Base-by-base conservation (phyloP, 257 asterid genomes). In the Ligustrum vulgare region DNA sequence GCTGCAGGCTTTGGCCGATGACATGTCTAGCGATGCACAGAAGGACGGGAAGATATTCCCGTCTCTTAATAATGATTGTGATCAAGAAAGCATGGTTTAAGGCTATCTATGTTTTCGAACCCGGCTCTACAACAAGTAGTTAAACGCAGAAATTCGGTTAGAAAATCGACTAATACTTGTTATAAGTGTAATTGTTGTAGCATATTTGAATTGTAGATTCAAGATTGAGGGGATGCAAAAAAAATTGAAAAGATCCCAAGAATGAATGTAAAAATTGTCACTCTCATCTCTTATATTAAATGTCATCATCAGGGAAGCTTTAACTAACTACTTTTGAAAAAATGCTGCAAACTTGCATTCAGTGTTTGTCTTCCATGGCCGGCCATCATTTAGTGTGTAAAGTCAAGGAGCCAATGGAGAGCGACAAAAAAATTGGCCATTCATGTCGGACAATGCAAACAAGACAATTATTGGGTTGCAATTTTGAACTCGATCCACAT, bases 1-100 rank as follows among this genome's bases (percentile, higher is more conserved):
- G 92, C 83, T 92, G 82, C 95, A 81, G 72, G 95, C 87, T 33
- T 77, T 79, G 69, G 58, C 73, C 16, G 69, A 77, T 33, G 7
- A 4, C 68, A 73, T 75, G 77, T 80, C 86, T 71, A 45, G 16
- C 41, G 54, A 35, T 3, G 68, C 72, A 64, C 25, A 75, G 67
- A 76, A 72, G 70, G 77, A 74, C 35, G 82, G 70, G 77, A 77
- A 79, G 64, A 32, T 72, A 39, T 69, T 47, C 23, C 75, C 75
- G 11, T 23, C 79, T 31, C 71, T 75, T 60, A 41, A 66, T 70
- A 31, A 64, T 11, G 58, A 72, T 62, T 39, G 34, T 2, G 71
- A 49, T 3, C 71, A 78, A 35, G 72, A 45, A 37, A 68, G 72
- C 2, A 67, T 69, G 41, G 68, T 35, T 25, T 36, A 36, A 58